These are phyloP conservation scores for Leccinum variabile DNA, from an alignment of 1,284 basidiomycete genomes.

Conservation along the genomic window DNA sequence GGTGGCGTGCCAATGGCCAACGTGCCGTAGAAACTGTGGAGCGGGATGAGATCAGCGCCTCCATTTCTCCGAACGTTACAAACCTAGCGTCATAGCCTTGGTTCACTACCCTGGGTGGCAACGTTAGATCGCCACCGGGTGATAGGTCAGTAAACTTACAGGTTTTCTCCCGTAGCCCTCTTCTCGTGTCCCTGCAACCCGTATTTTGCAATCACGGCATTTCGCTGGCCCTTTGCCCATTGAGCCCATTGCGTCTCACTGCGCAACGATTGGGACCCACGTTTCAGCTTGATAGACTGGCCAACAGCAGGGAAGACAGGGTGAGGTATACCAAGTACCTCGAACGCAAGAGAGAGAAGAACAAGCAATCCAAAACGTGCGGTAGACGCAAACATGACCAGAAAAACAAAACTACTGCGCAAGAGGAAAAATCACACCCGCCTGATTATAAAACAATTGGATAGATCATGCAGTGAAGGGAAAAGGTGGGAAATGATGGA, in stretches of 20 bases:
- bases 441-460: slow-evolving; percentile 10
- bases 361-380: slow-evolving; percentile 12
- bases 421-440: slow-evolving; percentile 1
- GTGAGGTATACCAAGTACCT: slow-evolving; percentile 16
- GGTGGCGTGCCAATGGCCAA: slow-evolving; percentile 34
- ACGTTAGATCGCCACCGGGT: not conserved
- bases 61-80: not conserved
- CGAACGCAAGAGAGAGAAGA: slow-evolving; percentile 17
- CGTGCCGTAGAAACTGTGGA: slow-evolving; percentile 29
- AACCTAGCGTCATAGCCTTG: slow-evolving; percentile 26
- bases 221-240: slow-evolving; percentile 29
- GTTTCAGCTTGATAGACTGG: slow-evolving; percentile 24
- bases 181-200: slow-evolving; percentile 14
- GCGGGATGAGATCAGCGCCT: slow-evolving; percentile 1
- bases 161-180: slow-evolving; percentile 22
- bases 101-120: slow-evolving; percentile 25
- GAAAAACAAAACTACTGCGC: slow-evolving; percentile 10
- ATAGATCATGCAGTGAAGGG: slow-evolving; percentile 5
- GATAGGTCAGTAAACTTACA: slow-evolving; percentile 13
- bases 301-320: slow-evolving; percentile 12
- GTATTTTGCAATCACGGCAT: slow-evolving; percentile 28
- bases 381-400: slow-evolving; percentile 14
- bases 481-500: slow-evolving; percentile 13
- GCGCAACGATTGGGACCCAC: slow-evolving; percentile 14
- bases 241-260: slow-evolving; percentile 23